These are phyloP conservation scores for Kockovaella imperatae DNA, from an alignment of 768 basidiomycete species.

Conservation along the genomic window DNA sequence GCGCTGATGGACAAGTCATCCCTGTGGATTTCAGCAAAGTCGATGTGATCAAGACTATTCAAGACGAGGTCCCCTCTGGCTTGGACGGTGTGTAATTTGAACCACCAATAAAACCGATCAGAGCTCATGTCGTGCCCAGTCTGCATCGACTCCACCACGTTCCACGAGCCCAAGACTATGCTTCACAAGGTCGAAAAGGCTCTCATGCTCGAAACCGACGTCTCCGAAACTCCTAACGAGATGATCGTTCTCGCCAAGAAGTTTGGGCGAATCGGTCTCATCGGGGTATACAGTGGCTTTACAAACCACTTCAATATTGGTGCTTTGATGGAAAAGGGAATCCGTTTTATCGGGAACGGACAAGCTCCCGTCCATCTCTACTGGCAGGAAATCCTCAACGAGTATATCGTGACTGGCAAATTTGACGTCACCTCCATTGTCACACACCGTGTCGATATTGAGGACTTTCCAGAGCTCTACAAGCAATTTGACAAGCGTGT, in stretches of 20 bases:
- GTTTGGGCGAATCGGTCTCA: conserved; percentile 51
- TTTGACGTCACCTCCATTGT: conserved; percentile 56
- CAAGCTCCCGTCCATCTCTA: conserved; percentile 68
- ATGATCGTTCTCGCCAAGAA: conserved; percentile 51
- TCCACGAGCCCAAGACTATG: conserved; percentile 63
- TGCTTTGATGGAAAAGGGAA: conserved; percentile 69
- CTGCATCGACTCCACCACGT: conserved; percentile 48
- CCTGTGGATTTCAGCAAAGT: conserved; percentile 56
- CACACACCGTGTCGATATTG: conserved; percentile 47
- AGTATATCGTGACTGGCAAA: conserved; percentile 57
- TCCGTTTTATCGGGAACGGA: conserved; percentile 63
- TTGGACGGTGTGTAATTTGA: conserved; percentile 54
- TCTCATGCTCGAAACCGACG: conserved; percentile 68
- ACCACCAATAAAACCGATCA: neutral
- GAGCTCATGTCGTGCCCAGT: conserved; percentile 4
- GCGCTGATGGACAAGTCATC: conserved; percentile 49
- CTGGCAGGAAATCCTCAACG: conserved; percentile 63
- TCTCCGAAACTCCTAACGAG: conserved; percentile 58
- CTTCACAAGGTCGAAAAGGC: conserved; percentile 62
- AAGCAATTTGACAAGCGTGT: conserved; percentile 56
- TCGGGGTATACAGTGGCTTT: conserved; percentile 61
- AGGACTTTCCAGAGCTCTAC: conserved; percentile 60
- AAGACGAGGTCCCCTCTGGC: conserved; percentile 49
- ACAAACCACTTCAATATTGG: conserved; percentile 57
- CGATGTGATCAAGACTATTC: conserved; percentile 56